These are phyloP conservation scores for Penicillium sp. DNA, from an alignment of 2,329 filamentous ascomycete genomes.

Conservation along the genomic window DNA sequence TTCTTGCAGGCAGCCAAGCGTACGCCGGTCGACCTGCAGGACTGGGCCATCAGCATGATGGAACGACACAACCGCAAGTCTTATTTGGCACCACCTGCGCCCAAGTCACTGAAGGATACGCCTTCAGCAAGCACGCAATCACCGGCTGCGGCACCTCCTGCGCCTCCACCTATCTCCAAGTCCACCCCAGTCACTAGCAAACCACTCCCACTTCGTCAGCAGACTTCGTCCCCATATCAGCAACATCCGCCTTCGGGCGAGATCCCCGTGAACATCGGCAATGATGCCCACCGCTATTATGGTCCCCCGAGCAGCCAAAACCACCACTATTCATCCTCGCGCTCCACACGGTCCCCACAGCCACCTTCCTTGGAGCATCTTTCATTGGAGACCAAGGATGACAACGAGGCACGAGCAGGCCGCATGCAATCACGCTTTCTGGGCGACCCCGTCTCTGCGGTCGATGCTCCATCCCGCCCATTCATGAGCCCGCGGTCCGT, in stretches of 20 bases:
- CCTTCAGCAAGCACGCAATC: slow-evolving; percentile 51
- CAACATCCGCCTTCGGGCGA: slow-evolving; percentile 52
- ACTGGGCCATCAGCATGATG: slow-evolving; percentile 93
- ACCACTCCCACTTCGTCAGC: slow-evolving; percentile 19
- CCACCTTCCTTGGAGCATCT: slow-evolving; percentile 45
- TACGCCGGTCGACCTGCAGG: slow-evolving; percentile 87
- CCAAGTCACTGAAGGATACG: slow-evolving; percentile 65
- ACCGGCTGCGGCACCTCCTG: slow-evolving; percentile 27
- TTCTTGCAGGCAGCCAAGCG: slow-evolving; percentile 96
- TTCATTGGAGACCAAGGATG: slow-evolving; percentile 42
- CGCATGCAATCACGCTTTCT: slow-evolving; percentile 30
- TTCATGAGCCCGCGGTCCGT: slow-evolving; percentile 40
- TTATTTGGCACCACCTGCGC: slow-evolving; percentile 79
- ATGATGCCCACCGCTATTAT: slow-evolving; percentile 26
- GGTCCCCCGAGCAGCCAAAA: slow-evolving; percentile 19
- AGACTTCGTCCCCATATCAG: slow-evolving; percentile 18
- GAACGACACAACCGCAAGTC: slow-evolving; percentile 94
- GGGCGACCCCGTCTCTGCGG: slow-evolving; percentile 37
- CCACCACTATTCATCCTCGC: slow-evolving; percentile 21
- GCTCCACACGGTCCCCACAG: slow-evolving; percentile 32
- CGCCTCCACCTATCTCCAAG: slow-evolving; percentile 36
- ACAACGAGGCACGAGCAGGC: slow-evolving; percentile 25
- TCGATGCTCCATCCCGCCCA: slow-evolving; percentile 38
- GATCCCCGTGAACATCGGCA: slow-evolving; percentile 58
- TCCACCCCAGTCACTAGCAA: slow-evolving; percentile 33